Percentiles rank a stretch among this genome's conserved stretches.
Evolutionary conservation across 345 rosid species (phyloP).

Genomic region (Aquilaria sinensis): DNA sequence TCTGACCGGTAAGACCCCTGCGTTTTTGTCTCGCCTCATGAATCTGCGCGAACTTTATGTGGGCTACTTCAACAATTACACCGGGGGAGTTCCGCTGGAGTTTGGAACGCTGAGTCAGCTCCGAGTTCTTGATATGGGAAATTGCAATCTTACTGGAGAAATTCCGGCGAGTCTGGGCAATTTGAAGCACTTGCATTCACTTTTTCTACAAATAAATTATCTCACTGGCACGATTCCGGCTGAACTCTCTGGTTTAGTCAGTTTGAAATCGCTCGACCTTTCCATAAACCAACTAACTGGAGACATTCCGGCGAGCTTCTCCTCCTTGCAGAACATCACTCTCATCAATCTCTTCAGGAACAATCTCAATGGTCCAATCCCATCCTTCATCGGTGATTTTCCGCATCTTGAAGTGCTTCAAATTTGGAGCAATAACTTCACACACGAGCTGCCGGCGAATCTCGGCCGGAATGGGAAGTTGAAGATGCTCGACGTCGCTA

Average conservation of each 20-base stretch:
- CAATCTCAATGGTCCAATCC: constrained; percentile 58
- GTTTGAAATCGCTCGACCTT: constrained; percentile 69
- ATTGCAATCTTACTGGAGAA: constrained; percentile 64
- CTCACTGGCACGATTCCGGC: constrained; percentile 70
- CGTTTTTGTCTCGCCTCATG: constrained; percentile 48
- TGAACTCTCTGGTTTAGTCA: constrained; percentile 53
- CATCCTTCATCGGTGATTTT: constrained; percentile 56
- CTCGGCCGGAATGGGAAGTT: constrained; percentile 71
- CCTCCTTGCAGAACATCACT: constrained; percentile 35
- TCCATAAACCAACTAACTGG: constrained; percentile 62
- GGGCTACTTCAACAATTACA: constrained; percentile 56
- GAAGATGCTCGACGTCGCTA: constrained; percentile 47
- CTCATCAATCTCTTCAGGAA: constrained; percentile 63
- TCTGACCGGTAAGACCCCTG: constrained; percentile 49
- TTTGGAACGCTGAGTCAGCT: constrained; percentile 58
- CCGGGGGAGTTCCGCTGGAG: constrained; percentile 67
- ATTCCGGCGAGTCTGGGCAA: constrained; percentile 60
- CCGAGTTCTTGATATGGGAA: constrained; percentile 56
- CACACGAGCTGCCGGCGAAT: constrained; percentile 49
- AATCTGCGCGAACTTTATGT: constrained; percentile 46
- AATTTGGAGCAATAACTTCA: constrained; percentile 80
- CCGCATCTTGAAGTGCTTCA: constrained; percentile 60
- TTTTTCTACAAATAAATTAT: constrained; percentile 72
- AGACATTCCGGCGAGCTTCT: constrained; percentile 63
- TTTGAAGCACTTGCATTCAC: constrained; percentile 41